Evolutionary conservation across 148 eudicot genomes (phyloP).

Genomic region (Chenopodium suecicum): DNA sequence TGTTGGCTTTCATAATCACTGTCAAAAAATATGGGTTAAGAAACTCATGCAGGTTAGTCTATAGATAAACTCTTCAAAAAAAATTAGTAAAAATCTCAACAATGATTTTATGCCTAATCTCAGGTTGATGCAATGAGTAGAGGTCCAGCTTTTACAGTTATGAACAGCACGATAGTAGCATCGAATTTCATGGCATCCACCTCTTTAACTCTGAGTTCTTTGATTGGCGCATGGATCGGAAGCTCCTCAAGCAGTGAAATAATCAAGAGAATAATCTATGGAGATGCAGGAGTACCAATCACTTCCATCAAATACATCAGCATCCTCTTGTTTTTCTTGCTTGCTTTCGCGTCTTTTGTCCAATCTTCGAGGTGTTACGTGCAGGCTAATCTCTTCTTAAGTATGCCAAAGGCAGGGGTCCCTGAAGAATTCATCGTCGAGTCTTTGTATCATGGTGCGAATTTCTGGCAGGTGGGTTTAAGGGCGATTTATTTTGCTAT

Average conservation of each 20-base stretch:
- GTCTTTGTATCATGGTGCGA: slow-evolving; percentile 42
- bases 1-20: slow-evolving; percentile 60
- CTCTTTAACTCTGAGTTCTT: slow-evolving; percentile 52
- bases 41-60: slow-evolving; percentile 51
- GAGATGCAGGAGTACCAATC: slow-evolving; percentile 41
- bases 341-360: slow-evolving; percentile 55
- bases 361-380: slow-evolving; percentile 49
- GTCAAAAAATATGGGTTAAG: slow-evolving; percentile 57
- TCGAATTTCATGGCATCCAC: slow-evolving; percentile 52
- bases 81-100: too few relatives aligned
- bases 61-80: not conserved
- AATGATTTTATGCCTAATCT: too few relatives aligned
- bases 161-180: slow-evolving; percentile 45
- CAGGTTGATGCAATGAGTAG: slow-evolving; percentile 53
- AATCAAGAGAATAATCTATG: slow-evolving; percentile 41
- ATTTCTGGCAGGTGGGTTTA: slow-evolving; percentile 52
- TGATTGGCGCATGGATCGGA: slow-evolving; percentile 72
- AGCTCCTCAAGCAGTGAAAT: slow-evolving; percentile 29
- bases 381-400: slow-evolving; percentile 56
- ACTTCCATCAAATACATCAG: slow-evolving; percentile 44
- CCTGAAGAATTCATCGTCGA: slow-evolving; percentile 36
- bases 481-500: slow-evolving; percentile 51
- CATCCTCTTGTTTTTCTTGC: slow-evolving; percentile 48
- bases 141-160: slow-evolving; percentile 45
- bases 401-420: slow-evolving; percentile 55